phyloP scores from a whole-genome alignment of 352 stramenopile genomes.

The Globisporangium orthogonon region DNA sequence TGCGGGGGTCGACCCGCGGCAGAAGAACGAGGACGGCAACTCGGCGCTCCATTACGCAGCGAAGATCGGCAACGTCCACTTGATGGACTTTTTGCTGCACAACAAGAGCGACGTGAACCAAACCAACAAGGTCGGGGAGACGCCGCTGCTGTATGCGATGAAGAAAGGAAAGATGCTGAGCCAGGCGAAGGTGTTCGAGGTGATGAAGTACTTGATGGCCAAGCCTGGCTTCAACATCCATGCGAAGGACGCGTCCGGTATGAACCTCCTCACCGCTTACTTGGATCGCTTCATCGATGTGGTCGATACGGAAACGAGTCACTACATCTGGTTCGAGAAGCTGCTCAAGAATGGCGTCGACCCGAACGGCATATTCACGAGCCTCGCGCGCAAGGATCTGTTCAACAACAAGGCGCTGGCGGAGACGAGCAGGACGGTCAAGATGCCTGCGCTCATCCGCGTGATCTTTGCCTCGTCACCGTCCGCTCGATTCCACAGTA shows the following conservation, averaged over 20 bases:
- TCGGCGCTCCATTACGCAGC: slow-evolving; percentile 57
- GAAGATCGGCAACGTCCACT: slow-evolving; percentile 36
- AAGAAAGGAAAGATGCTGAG: slow-evolving; percentile 30
- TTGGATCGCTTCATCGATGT: slow-evolving; percentile 52
- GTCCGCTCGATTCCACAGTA: slow-evolving; percentile 23
- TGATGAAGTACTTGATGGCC: slow-evolving; percentile 45
- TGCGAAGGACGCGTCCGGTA: slow-evolving; percentile 26
- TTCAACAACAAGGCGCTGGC: slow-evolving; percentile 29
- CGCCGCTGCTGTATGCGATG: slow-evolving; percentile 42
- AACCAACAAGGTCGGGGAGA: slow-evolving; percentile 37
- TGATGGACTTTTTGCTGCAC: slow-evolving; percentile 74
- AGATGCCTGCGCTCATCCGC: slow-evolving; percentile 40
- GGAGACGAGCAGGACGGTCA: slow-evolving; percentile 16
- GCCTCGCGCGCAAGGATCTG: slow-evolving; percentile 20
- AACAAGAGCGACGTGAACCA: slow-evolving; percentile 39
- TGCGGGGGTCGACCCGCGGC: slow-evolving; percentile 24
- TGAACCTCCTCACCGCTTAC: slow-evolving; percentile 43
- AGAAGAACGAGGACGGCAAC: slow-evolving; percentile 30
- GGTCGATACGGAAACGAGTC: slow-evolving; percentile 13
- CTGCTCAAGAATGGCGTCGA: slow-evolving; percentile 53
- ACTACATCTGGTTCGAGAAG: slow-evolving; percentile 40
- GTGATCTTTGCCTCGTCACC: slow-evolving; percentile 28
- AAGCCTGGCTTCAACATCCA: slow-evolving; percentile 33
- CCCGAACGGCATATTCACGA: slow-evolving; percentile 39
- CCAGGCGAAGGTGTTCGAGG: slow-evolving; percentile 17